Evolutionary conservation across 108 stramenopile species (phyloP), one percentile per base, ranked within the genome.

Genomic region (Pelagomonas calceolata): DNA sequence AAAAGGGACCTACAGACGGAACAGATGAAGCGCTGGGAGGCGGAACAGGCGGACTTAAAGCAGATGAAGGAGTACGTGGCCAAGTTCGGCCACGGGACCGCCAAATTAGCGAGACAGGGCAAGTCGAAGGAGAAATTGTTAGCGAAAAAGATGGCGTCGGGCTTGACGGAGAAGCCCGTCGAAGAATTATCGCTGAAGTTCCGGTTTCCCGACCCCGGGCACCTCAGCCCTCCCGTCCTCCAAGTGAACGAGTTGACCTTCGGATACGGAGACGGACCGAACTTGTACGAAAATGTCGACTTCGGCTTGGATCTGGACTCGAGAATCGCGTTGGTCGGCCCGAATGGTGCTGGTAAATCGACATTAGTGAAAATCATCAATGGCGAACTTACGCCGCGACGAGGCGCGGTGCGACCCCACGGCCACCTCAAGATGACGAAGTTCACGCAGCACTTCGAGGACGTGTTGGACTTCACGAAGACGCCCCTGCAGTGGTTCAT

Each of bases 371-470:
- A 97, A 82, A 89, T 97, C 66, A 91, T 97, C 88, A 81, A 85
- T 33, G 90, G 94, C 0, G 95, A 97, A 77, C 81, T 98, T 64
- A 70, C 79, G 60, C 94, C 99, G 30, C 84, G 92, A 12, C 72
- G 86, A 34, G 99, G 99, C 35, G 91, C 88, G 65, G 92, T 99
- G 75, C 89, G 95, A 26, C 95, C 95, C 36, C 96, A 98, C 79
- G 91, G 92, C 0, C 97, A 98, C 77, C 84, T 98, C 60, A 91
- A 93, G 70, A 85, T 99, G 63, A 87, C 91, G 30, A 84, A 93
- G 4, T 99, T 97, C 84, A 96, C 96, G 39, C 99, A 99, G 80
- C 99, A 99, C 76, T 97, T 96, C 71, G 94, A 95, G 14, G 99
- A 99, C 76, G 94, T 96, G 44, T 88, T 99, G 64, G 91, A 98